Evolutionary conservation across 257 asterid species (phyloP).

Genomic region (Nicotiana tabacum): DNA sequence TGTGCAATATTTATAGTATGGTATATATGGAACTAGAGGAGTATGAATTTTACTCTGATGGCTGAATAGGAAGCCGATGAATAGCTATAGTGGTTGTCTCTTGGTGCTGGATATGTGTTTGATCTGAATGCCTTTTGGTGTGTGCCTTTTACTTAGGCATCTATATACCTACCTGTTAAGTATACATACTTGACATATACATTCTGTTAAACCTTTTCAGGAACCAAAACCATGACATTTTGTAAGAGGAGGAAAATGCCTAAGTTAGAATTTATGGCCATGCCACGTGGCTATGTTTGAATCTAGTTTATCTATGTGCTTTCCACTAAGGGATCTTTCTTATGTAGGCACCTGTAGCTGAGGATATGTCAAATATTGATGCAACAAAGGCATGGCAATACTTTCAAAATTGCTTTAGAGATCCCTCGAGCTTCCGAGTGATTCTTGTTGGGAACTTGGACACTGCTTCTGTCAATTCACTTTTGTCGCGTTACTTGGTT

Average conservation of each 20-base stretch:
- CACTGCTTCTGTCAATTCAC: background rate
- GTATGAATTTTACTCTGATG: too few species aligned
- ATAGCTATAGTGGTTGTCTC: background rate
- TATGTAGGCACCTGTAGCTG: background rate
- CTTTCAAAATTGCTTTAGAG: background rate
- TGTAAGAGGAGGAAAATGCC: background rate
- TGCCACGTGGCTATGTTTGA: background rate
- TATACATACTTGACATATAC: background rate
- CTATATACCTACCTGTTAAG: background rate
- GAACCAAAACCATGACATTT: background rate
- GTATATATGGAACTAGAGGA: background rate
- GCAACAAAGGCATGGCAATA: background rate
- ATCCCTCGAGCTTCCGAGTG: background rate
- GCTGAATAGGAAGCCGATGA: background rate
- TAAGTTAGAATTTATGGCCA: too few species aligned
- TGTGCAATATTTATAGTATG: background rate
- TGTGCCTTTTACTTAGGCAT: background rate
- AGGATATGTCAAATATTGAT: background rate
- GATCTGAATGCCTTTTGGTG: background rate
- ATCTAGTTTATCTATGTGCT: background rate
- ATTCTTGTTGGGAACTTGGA: background rate
- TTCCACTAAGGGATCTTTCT: background rate
- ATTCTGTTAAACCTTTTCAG: background rate
- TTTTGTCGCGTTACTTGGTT: background rate
- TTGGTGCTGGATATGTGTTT: background rate